Evolutionary conservation across 495 filamentous ascomycete species (phyloP), one percentile per base, ranked within the genome.

Genomic region (Penicillium odoratum): DNA sequence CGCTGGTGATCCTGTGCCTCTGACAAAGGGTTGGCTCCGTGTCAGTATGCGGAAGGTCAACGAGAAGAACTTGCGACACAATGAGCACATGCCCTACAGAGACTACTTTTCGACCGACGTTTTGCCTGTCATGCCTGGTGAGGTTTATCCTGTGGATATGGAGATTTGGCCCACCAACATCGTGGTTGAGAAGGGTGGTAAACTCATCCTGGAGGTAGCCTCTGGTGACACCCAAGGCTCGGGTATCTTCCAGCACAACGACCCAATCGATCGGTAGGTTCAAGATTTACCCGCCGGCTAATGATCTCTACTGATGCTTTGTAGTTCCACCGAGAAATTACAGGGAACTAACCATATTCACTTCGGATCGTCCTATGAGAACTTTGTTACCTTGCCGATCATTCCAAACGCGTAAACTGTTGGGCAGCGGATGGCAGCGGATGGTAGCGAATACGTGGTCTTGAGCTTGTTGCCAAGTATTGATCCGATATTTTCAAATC

Each of bases 101-200:
- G 74, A 86, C n/a, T 88, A 88, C 59, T 70, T 75, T 54, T 81
- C 77, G 8, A 81, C 67, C 0, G 85, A 87, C 53, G 81, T 82
- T 7, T 74, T 76, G 34, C 74, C 74, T 13, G 81, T 88, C 0
- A 74, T 80, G 25, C 70, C 77, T 0, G 80, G 79, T 0, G 78
- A 83, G 55, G 77, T 88, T 3, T 88, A 89, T 57, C 64, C 65
- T 0, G 83, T 88, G 0, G 85, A 88, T 57, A 74, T 89, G 9
- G 86, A 89, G 69, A 64, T 88, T 5, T 88, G 85, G 86, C 86
- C 86, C n/a, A 88, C 84, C 0, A 87, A 87, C 64, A 82, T 87
- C 0, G 76, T 89, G 6, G 78, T 86, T 18, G 78, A 77, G 44
- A 69, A 73, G 36, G 68, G 65, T 0, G 68, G 43, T 3, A 13